Evolutionary conservation across 176 grass and related monocot species (phyloP).

Genomic region (Juncus inflexus): DNA sequence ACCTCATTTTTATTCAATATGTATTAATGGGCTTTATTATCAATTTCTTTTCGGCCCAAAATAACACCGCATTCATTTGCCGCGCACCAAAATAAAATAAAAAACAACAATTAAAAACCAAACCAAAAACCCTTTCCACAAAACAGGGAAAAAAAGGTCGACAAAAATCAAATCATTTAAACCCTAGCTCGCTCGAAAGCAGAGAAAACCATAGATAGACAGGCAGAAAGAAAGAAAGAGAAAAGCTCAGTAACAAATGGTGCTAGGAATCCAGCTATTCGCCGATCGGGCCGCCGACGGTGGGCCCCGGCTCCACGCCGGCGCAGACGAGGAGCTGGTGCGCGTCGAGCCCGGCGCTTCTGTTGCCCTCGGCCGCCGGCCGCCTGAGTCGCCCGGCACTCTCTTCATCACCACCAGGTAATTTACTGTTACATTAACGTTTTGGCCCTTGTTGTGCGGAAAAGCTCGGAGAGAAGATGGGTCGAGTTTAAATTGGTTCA

Average conservation of each 20-base stretch:
- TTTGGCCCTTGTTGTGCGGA: no score
- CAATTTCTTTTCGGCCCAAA: not conserved
- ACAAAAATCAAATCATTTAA: slow-evolving; percentile 9
- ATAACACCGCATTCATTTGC: slow-evolving; percentile 6
- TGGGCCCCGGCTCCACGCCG: slow-evolving; percentile 42
- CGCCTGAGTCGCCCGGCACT: slow-evolving; percentile 54
- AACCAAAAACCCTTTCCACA: slow-evolving; percentile 18
- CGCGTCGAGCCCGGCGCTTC: slow-evolving; percentile 47
- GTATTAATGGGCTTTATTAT: no score
- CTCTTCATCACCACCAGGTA: slow-evolving; percentile 84
- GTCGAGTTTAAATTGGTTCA: no score
- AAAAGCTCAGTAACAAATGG: slow-evolving; percentile 31
- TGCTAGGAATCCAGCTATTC: slow-evolving; percentile 59
- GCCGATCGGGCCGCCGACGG: slow-evolving; percentile 35
- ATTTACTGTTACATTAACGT: not conserved
- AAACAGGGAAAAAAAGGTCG: slow-evolving; percentile 21
- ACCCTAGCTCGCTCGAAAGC: not conserved
- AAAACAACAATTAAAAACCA: not conserved
- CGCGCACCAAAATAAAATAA: not conserved
- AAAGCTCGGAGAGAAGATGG: no score
- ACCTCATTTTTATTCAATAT: no score
- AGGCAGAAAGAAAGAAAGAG: no score
- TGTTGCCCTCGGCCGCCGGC: slow-evolving; percentile 43
- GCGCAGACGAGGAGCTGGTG: slow-evolving; percentile 68
- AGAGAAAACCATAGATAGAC: not conserved